A percentile compares a stretch with the other conserved stretches of the same genome.
phyloP scores from a whole-genome alignment of 192 early-diverging fungal species.

The Podila minutissima region DNA sequence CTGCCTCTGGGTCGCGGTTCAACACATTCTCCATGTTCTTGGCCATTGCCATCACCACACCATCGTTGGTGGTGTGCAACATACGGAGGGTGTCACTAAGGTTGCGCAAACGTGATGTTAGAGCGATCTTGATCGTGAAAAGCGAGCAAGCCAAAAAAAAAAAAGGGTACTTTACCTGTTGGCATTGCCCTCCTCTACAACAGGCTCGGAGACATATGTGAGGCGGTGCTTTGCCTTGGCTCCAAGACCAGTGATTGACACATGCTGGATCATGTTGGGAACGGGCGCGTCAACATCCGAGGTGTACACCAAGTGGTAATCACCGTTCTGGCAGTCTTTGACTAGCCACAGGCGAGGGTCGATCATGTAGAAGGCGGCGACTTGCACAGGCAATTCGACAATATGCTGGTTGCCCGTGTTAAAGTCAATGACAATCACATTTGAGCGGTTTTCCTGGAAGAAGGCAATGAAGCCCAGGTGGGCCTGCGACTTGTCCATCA shows the following conservation, averaged over 20 bases:
- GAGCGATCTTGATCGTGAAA: neutral
- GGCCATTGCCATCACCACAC: slow-evolving; percentile 38
- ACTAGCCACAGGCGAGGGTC: slow-evolving; percentile 60
- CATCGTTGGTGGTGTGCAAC: slow-evolving; percentile 50
- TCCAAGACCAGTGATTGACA: slow-evolving; percentile 33
- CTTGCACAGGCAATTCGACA: slow-evolving; percentile 58
- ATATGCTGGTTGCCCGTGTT: slow-evolving; percentile 60
- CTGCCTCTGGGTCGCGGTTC: slow-evolving; percentile 25
- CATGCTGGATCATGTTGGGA: slow-evolving; percentile 34
- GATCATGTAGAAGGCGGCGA: slow-evolving; percentile 52
- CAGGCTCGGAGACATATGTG: slow-evolving; percentile 33
- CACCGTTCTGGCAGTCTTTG: slow-evolving; percentile 52
- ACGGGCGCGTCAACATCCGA: slow-evolving; percentile 18
- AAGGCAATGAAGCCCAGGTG: slow-evolving; percentile 54
- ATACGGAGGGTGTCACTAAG: slow-evolving; percentile 33
- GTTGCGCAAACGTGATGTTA: neutral
- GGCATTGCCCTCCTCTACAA: slow-evolving; percentile 24
- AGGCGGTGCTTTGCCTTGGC: slow-evolving; percentile 51
- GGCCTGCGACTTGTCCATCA: slow-evolving; percentile 50
- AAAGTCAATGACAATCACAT: slow-evolving; percentile 63
- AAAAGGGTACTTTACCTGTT: slow-evolving; percentile 11
- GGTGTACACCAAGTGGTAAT: slow-evolving; percentile 49
- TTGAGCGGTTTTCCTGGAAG: slow-evolving; percentile 61
- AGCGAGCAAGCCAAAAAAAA: neutral
- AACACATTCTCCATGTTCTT: slow-evolving; percentile 40